These are phyloP conservation scores for Tylopilus cervinicoccineus DNA, from an alignment of 768 basidiomycete species.

Conservation along the genomic window DNA sequence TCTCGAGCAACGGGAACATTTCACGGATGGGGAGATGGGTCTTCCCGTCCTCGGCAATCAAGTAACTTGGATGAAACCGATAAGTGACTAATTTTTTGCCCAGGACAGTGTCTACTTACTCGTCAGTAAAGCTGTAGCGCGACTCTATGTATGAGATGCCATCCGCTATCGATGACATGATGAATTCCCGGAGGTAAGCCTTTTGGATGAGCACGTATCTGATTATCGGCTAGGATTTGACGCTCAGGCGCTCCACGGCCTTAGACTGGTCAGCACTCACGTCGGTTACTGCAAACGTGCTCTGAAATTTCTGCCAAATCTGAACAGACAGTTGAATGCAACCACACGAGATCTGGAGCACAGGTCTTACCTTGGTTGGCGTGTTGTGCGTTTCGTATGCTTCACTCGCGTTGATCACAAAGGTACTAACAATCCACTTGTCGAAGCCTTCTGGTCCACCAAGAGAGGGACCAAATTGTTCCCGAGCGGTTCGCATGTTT, in stretches of 20 bases:
- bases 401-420: constrained; percentile 42
- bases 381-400: constrained; percentile 44
- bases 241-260: neutral
- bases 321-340: neutral
- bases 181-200: constrained; percentile 26
- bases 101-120: constrained; percentile 22
- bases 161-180: constrained; percentile 40
- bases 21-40: constrained; percentile 36
- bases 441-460: constrained; percentile 42
- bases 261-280: constrained; percentile 13
- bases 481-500: constrained; percentile 32
- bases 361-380: constrained; percentile 31
- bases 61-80: constrained; percentile 32
- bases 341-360: neutral
- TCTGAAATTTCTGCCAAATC: constrained; percentile 23
- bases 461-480: constrained; percentile 31
- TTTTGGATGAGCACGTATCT: constrained; percentile 22
- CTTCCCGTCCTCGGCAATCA: constrained; percentile 35
- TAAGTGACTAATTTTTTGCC: neutral
- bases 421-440: constrained; percentile 33
- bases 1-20: constrained; percentile 34
- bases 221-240: constrained; percentile 22
- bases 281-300: constrained; percentile 17
- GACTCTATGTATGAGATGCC: constrained; percentile 45
- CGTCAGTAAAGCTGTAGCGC: constrained; percentile 36